Base-by-base conservation (phyloP, 2,329 filamentous ascomycete genomes). In the Graphium sp. region DNA sequence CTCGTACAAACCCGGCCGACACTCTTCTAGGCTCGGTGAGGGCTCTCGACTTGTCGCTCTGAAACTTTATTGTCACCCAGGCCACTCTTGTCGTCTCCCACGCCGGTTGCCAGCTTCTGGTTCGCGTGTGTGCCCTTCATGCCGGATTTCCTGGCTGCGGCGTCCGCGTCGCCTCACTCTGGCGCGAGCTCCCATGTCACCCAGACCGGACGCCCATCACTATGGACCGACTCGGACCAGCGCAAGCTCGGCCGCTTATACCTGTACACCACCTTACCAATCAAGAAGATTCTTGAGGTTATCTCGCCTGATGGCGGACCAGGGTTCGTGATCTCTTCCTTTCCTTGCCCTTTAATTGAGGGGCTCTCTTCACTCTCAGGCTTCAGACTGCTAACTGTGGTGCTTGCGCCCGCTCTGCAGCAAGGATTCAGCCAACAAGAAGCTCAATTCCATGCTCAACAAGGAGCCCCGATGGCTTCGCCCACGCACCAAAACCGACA, bases 391-490 rank as follows among this genome's bases (percentile, higher is more conserved):
- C 22, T 31, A 21, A 26, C 10, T n/a, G 30, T 35, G 28, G 32
- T 35, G 37, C 23, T 30, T 24, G 27, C n/a, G n/a, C n/a, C n/a
- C n/a, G n/a, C n/a, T n/a, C n/a, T 31, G 33, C 32, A 67, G 64
- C 21, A 60, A 60, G 38, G 66, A 70, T 38, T 69, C 66, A 17
- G 65, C 61, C 19, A 65, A 66, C 40, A 71, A 72, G 47, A 66
- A 61, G 14, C 57, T 71, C 36, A 62, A 63, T 30, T 49, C 52
- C 6, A 56, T 68, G 35, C 55, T 72, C 18, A 66, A 68, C 36
- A 66, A 71, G 35, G 62, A 73, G 21, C 62, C 66, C 18, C 56
- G 66, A 41, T 69, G 66, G 55, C 50, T 71, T 28, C 59, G 63
- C 13, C 65, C 66, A 2, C 57, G 55, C 34, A 56, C 50, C 20